Base-by-base conservation (phyloP, 2,329 filamentous ascomycete genomes). In the Pseudogymnoascus sp. region DNA sequence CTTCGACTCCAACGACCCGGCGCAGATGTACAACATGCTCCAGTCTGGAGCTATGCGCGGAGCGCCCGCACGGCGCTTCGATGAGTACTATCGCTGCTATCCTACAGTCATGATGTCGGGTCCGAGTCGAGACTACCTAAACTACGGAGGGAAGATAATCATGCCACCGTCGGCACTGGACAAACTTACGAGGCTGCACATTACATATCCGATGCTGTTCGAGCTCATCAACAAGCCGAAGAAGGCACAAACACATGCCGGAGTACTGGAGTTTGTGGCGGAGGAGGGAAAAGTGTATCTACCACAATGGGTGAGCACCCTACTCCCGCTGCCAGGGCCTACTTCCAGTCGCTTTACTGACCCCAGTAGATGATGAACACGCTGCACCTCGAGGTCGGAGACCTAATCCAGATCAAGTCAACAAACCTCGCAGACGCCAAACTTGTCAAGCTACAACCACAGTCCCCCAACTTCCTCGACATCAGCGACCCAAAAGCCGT, bases 21-120 rank as follows among this genome's bases (percentile, higher is more conserved):
- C 67, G 61, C 66, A 65, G 5, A 69, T 72, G 67, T 72, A 72
- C 65, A 66, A 70, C 11, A 69, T 72, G 67, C 61, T 72, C 12
- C 69, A 63, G 52, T 62, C 64, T 14, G 64, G 68, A 8, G 68
- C 67, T 61, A 66, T 64, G 63, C 61, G 68, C 43, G 66, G 66
- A 19, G 61, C 61, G 29, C 61, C 75, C 80, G 74, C 70, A 80
- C 89, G 91, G 70, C 90, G 92, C 65, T 99, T 99, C 78, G 93
- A 99, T 76, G 94, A 99, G 76, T 97, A 96, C 79, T 97, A 97
- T 78, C 88, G 94, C 71, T 97, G 92, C 80, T 99, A 97, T 72
- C 94, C 94, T 45, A 84, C 97, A 70, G 87, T 88, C 70, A 97
- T 99, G 92, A 86, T 96, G 66, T 91, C 92, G 11, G 92, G 93